Conservation (phyloP, 208 protist species). For the Crithidia fasciculata region DNA sequence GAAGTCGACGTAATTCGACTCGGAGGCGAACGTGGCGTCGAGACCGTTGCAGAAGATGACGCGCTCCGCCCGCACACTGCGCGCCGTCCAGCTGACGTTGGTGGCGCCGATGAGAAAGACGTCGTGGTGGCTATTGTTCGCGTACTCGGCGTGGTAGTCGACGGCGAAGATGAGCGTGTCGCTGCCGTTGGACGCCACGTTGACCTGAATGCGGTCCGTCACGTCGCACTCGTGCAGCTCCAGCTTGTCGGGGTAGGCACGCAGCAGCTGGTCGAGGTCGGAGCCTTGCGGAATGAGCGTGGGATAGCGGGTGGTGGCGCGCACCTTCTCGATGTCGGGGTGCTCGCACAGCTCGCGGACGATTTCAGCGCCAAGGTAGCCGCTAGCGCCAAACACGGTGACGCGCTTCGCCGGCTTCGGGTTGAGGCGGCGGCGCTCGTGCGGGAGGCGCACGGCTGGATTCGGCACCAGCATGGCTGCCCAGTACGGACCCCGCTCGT, state of each 20-base stretch:
- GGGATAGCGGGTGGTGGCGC: constrained; percentile 89
- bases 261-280: constrained; percentile 86
- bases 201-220: constrained; percentile 91
- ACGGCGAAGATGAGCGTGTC: constrained; percentile 93
- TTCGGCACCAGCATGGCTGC: constrained; percentile 89
- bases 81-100: constrained; percentile 92
- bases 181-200: constrained; percentile 90
- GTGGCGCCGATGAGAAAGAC: constrained; percentile 88
- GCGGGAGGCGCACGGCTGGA: constrained; percentile 86
- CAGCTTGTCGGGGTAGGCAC: constrained; percentile 88
- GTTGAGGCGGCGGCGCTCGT: constrained; percentile 88
- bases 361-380: constrained; percentile 89
- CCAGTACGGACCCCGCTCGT: constrained; percentile 91
- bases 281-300: constrained; percentile 89
- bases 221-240: constrained; percentile 93
- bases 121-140: constrained; percentile 93
- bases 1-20: constrained; percentile 93
- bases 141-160: constrained; percentile 90
- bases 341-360: constrained; percentile 91
- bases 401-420: constrained; percentile 89
- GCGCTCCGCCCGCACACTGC: constrained; percentile 87
- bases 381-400: constrained; percentile 88
- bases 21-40: constrained; percentile 91
- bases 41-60: constrained; percentile 92
- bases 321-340: constrained; percentile 89